Percentiles rank a stretch among this genome's conserved stretches.
These are phyloP conservation scores for Pseudogymnoascus sp. DNA, from an alignment of 2,329 filamentous ascomycete genomes.

Conservation along the genomic window DNA sequence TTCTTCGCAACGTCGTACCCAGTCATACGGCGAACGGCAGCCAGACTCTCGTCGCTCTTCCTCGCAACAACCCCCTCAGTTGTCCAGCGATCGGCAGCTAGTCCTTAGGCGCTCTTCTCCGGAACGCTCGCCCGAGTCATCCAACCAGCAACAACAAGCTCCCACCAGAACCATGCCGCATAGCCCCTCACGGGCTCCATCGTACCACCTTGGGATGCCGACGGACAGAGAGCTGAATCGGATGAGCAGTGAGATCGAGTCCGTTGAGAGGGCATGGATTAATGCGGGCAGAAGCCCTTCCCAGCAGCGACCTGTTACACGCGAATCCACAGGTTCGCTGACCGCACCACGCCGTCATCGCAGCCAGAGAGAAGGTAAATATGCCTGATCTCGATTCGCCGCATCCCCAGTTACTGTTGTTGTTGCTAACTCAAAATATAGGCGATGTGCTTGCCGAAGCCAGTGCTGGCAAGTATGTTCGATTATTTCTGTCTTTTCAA, in stretches of 20 bases:
- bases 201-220: not conserved
- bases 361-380: slow-evolving; percentile 3
- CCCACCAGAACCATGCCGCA: not conserved
- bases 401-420: not conserved
- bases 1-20: not conserved
- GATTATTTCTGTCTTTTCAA: not conserved
- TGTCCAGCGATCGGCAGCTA: not conserved
- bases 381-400: not conserved
- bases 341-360: not conserved
- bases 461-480: not conserved
- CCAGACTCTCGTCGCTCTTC: not conserved
- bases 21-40: not conserved
- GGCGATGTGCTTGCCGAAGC: not conserved
- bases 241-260: not conserved
- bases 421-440: not conserved
- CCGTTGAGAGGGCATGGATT: not conserved
- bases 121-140: not conserved
- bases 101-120: not conserved
- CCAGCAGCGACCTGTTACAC: not conserved
- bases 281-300: not conserved
- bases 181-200: not conserved
- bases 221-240: slow-evolving; percentile 1
- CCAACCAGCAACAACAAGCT: not conserved
- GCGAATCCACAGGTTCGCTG: not conserved
- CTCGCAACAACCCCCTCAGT: not conserved